Base-by-base conservation (phyloP, 2,329 filamentous ascomycete genomes). In the Colletotrichum sp. region DNA sequence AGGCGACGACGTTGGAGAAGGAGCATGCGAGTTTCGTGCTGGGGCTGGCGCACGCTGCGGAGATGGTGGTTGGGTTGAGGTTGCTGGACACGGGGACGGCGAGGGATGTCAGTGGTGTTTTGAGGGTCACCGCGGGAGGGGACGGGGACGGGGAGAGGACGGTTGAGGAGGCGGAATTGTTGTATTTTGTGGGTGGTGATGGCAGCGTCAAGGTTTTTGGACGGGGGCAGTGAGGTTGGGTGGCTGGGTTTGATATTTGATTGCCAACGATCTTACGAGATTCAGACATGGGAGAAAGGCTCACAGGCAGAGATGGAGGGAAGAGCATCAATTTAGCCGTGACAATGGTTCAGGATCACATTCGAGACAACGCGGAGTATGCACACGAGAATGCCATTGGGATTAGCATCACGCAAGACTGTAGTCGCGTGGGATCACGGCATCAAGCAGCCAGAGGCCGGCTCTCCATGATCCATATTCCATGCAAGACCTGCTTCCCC, bases 81-180 rank as follows among this genome's bases (percentile, higher is more conserved):
- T 88, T 93, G 79, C 83, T 98, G 74, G 95, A 98, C 80, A 98
- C 95, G 0, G 96, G 96, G 1, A 92, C 92, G n/a, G 96, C 96
- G 75, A 93, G 90, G 81, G 96, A 98, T 83, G 94, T 98, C 36
- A 98, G 94, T 83, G 96, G 96, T 4, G 95, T 98, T 57, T 80
- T 98, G 76, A 90, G 95, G 77, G 87, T 97, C 64, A 96, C 93
- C 21, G 87, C 88, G 58, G 92, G 92, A 5, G 85, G 82, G 18
- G 29, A 61, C 9, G 57, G 36, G 11, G 34, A 27, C 8, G 81
- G 79, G 29, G 79, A 77, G 55, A 76, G 66, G 34, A 78, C 75
- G 27, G 78, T 85, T 3, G 88, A 89, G 76, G 88, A 94, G 78
- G 91, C 87, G 75, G 96, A 98, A 84, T 89, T 94, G 79, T 80